phyloP scores from a whole-genome alignment of 2,329 filamentous ascomycete genomes.

The Sphaerulina musiva region DNA sequence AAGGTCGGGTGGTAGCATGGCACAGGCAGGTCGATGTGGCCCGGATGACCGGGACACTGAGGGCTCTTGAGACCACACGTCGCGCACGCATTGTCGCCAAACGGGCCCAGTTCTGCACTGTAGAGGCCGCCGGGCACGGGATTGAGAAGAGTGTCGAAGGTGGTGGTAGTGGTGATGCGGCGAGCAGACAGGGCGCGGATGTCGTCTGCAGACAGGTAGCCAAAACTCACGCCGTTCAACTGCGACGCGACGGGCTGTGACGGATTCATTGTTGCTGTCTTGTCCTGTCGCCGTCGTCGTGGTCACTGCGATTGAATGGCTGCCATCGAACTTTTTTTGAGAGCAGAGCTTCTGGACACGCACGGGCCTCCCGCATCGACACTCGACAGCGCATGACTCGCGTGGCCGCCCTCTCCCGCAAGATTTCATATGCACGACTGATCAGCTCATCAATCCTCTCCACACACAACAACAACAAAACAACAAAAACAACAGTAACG shows the following conservation, averaged over 20 bases:
- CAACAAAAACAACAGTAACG: conserved; percentile 1
- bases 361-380: too few relatives aligned
- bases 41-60: conserved; percentile 82
- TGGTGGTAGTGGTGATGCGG: conserved; percentile 84
- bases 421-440: too few relatives aligned
- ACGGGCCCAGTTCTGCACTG: conserved; percentile 83
- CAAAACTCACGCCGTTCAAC: conserved; percentile 84
- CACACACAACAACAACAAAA: background rate
- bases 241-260: conserved; percentile 72
- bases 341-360: too few relatives aligned
- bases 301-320: too few relatives aligned
- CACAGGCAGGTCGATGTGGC: conserved; percentile 89
- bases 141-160: conserved; percentile 88
- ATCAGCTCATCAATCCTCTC: background rate
- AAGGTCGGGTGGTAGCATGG: conserved; percentile 96
- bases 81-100: conserved; percentile 76
- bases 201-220: conserved; percentile 72
- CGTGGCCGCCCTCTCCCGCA: background rate
- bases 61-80: conserved; percentile 80
- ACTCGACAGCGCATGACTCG: background rate
- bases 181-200: conserved; percentile 87
- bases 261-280: conserved; percentile 36
- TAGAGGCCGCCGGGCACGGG: conserved; percentile 87
- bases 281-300: background rate
- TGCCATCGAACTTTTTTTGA: too few relatives aligned